These are phyloP conservation scores for Trifolium subterraneum DNA, from an alignment of 306 rosid species.

Conservation along the genomic window DNA sequence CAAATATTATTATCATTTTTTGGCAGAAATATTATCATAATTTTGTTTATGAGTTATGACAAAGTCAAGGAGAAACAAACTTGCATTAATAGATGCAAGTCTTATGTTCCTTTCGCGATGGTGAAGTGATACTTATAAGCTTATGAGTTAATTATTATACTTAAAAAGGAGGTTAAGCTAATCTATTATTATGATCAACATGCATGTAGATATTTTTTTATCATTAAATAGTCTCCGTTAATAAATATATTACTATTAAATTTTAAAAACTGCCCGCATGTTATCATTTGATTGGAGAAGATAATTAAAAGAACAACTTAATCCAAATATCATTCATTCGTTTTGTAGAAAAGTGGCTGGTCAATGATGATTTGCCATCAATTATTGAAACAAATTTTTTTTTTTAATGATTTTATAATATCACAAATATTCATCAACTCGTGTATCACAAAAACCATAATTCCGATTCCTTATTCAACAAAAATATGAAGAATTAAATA, in stretches of 20 bases:
- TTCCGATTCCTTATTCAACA: background rate
- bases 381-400: background rate
- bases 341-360: slow-evolving; percentile 19
- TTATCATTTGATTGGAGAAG: background rate
- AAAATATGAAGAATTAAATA: background rate
- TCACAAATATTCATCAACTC: background rate
- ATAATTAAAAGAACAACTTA: background rate
- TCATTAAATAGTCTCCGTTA: background rate
- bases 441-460: background rate
- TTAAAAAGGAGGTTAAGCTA: background rate
- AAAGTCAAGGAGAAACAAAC: background rate
- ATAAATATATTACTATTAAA: background rate
- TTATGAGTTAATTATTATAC: background rate
- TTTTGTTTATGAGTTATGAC: background rate
- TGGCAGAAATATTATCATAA: background rate
- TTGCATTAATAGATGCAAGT: background rate
- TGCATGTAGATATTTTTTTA: background rate
- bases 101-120: background rate
- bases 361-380: slow-evolving; percentile 18
- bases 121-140: background rate
- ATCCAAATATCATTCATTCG: slow-evolving; percentile 2
- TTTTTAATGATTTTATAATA: too few relatives aligned
- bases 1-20: background rate
- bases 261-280: background rate
- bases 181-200: background rate